Percentiles rank a stretch among this genome's conserved stretches.
These are phyloP conservation scores for Leptographium wingfieldii DNA, from an alignment of 2,329 filamentous ascomycete genomes.

Conservation along the genomic window DNA sequence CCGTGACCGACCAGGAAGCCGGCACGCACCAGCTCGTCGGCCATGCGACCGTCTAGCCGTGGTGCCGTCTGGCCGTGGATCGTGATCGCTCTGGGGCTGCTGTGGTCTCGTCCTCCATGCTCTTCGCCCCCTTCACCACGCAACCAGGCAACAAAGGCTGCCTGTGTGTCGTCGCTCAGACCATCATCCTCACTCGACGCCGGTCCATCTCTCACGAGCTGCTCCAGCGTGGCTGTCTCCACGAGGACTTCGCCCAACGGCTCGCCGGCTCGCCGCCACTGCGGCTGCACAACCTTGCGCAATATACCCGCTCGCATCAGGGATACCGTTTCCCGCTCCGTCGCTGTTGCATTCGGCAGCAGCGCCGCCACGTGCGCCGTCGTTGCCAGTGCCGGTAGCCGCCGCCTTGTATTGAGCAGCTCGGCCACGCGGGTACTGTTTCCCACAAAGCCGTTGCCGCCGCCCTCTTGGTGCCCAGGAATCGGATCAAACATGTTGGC, in stretches of 20 bases:
- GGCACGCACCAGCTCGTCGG: slow-evolving; percentile 46
- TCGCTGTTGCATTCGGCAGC: slow-evolving; percentile 46
- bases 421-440: slow-evolving; percentile 38
- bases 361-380: slow-evolving; percentile 54
- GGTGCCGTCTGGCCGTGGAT: slow-evolving; percentile 7
- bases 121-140: slow-evolving; percentile 29
- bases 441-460: slow-evolving; percentile 8
- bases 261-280: slow-evolving; percentile 27
- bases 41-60: slow-evolving; percentile 29
- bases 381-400: slow-evolving; percentile 51
- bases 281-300: slow-evolving; percentile 45
- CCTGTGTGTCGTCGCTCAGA: slow-evolving; percentile 30
- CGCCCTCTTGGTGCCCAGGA: slow-evolving; percentile 34
- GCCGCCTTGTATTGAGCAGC: slow-evolving; percentile 46
- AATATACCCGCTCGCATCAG: slow-evolving; percentile 44
- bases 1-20: slow-evolving; percentile 51
- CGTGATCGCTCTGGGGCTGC: slow-evolving; percentile 1
- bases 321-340: slow-evolving; percentile 55
- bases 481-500: slow-evolving; percentile 51
- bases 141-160: slow-evolving; percentile 40
- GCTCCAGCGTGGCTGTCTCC: slow-evolving; percentile 41
- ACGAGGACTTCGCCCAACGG: slow-evolving; percentile 46
- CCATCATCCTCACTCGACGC: slow-evolving; percentile 7
- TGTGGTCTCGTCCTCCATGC: slow-evolving; percentile 6
- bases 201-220: slow-evolving; percentile 25